These are phyloP conservation scores for Phialocephala sp. DNA, from an alignment of 2,329 filamentous ascomycete genomes.

Conservation along the genomic window DNA sequence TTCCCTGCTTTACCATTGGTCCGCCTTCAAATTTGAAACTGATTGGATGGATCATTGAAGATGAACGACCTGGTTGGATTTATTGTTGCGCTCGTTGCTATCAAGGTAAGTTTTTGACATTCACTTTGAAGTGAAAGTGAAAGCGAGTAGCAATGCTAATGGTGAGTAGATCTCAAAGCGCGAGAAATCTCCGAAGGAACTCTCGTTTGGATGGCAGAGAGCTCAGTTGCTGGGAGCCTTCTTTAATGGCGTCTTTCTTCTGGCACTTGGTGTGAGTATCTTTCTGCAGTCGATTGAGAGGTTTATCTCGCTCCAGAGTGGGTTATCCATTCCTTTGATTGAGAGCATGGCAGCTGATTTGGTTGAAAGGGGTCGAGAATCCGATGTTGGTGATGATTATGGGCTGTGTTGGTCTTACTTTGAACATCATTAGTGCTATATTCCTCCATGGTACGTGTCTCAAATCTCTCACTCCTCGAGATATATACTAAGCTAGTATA, in stretches of 20 bases:
- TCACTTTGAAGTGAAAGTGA: neutral
- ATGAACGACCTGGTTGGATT: conserved; percentile 75
- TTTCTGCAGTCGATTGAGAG: conserved; percentile 75
- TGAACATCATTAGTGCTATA: conserved; percentile 70
- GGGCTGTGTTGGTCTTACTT: conserved; percentile 66
- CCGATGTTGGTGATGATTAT: conserved; percentile 72
- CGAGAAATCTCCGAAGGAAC: conserved; percentile 58
- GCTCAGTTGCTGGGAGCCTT: conserved; percentile 77
- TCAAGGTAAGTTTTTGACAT: conserved; percentile 54
- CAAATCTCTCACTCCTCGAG: neutral
- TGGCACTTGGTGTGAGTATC: conserved; percentile 75
- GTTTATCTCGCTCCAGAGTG: conserved; percentile 63
- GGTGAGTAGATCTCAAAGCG: conserved; percentile 60
- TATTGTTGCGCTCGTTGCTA: conserved; percentile 66
- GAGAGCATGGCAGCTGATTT: neutral
- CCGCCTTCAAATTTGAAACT: neutral
- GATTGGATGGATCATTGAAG: conserved; percentile 45
- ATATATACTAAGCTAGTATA: conserved; percentile 7
- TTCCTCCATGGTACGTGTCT: conserved; percentile 65
- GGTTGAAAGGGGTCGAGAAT: conserved; percentile 61
- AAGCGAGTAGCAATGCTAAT: conserved; percentile 6
- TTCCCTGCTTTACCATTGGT: neutral
- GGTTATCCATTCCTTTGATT: conserved; percentile 31
- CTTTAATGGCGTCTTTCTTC: conserved; percentile 78
- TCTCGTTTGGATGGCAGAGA: conserved; percentile 79